Conservation (phyloP, 2,329 filamentous ascomycete species). For the Volutella citrinella region DNA sequence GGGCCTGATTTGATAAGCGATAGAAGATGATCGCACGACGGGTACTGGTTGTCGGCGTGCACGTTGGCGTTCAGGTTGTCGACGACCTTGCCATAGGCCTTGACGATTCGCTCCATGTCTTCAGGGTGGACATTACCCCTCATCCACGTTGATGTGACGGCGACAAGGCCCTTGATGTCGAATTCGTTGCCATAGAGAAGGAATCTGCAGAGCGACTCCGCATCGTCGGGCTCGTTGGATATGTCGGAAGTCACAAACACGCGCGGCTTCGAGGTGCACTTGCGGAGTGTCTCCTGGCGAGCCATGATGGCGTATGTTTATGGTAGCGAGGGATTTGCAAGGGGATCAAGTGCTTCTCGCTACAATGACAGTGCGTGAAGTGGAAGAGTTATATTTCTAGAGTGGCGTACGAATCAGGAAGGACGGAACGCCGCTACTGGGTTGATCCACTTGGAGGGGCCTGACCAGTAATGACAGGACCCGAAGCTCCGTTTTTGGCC, state of each 20-base stretch:
- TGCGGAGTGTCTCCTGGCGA: too few species aligned
- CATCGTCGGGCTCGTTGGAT: conserved; percentile 42
- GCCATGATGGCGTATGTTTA: too few species aligned
- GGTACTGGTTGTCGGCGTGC: conserved; percentile 38
- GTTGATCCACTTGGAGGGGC: too few species aligned
- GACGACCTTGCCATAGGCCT: conserved; percentile 38
- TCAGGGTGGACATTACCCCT: conserved; percentile 35
- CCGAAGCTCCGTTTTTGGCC: too few species aligned
- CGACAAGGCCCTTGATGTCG: conserved; percentile 39
- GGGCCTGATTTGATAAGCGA: conserved; percentile 33
- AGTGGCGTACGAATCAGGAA: too few species aligned
- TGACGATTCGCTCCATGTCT: conserved; percentile 38
- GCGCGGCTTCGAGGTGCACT: conserved; percentile 23
- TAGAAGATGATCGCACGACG: conserved; percentile 30
- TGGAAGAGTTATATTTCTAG: too few species aligned
- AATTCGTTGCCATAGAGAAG: conserved; percentile 44
- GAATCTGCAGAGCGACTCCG: conserved; percentile 39
- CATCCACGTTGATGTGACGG: conserved; percentile 42
- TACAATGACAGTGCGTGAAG: too few species aligned
- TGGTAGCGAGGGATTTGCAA: too few species aligned
- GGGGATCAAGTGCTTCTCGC: too few species aligned
- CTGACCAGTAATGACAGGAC: too few species aligned
- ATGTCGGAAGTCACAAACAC: conserved; percentile 42
- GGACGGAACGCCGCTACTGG: too few species aligned
- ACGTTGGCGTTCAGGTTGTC: conserved; percentile 46